Base-by-base conservation (phyloP, 495 filamentous ascomycete genomes). In the Penicillium chermesinum region DNA sequence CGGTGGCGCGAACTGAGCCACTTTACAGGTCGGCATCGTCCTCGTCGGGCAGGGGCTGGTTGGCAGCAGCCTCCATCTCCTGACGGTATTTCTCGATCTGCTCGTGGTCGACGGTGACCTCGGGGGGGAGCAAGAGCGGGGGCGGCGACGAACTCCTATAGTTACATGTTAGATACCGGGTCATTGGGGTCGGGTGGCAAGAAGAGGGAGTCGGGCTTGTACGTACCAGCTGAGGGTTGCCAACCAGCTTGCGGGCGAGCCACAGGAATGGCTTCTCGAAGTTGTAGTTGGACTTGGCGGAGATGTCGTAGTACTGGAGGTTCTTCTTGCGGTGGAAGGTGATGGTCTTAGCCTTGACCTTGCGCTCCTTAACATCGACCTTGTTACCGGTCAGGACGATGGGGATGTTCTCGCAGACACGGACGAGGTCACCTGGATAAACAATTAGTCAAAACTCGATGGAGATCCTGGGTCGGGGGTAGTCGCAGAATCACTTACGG, bases 261-360 rank as follows among this genome's bases (percentile, higher is more conserved):
- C 94, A 99, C 52, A 99, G 83, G 87, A 99, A 99, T 51, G 94
- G 94, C 84, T 99, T 99, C 86, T 99, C 94, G 77, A 99, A 99
- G 85, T 99, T 99, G 79, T 99, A 99, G 78, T 99, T 99, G 59
- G 90, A 96, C 82, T 99, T 99, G 69, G 94, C 94, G 39, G 89
- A 95, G 69, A 99, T 99, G 55, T 99, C 94, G 81, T 99, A 99
- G 83, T 99, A 99, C 73, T 99, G 94, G 14, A 99, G 83, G 77
- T 97, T 97, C 86, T 99, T 99, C 84, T 99, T 99, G 67, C 94
- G 91, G 80, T 99, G 94, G 88, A 99, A 99, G 54, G 94, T 99
- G 78, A 99, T 99, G 62, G 93, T 94, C 88, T 99, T 99, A 59
- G 94, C 94, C 83, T 99, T 99, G 63, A 99, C 94, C 77, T 99